Base-by-base conservation (phyloP, 2,329 filamentous ascomycete genomes). In the Trichoderma harzianum region DNA sequence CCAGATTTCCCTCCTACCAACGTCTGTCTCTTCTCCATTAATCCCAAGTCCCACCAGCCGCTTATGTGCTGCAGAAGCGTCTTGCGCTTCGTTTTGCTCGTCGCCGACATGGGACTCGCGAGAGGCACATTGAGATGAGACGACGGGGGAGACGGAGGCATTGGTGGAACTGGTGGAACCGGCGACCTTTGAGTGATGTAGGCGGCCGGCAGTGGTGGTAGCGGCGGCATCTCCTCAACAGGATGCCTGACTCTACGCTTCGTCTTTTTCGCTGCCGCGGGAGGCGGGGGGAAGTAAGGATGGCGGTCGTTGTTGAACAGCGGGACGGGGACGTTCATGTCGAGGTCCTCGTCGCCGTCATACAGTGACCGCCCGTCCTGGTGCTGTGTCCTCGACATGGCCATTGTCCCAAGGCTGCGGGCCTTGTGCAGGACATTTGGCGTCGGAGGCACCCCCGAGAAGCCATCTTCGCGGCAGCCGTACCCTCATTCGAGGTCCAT, bases 401-500 rank as follows among this genome's bases (percentile, higher is more conserved):
- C 80, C 77, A 78, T 76, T 6, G 82, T 81, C 51, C 82, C 82
- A 67, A 84, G 78, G 74, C 82, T 82, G 72, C 77, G 78, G 69
- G 75, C 73, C 75, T 75, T 75, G 53, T 73, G 74, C 67, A 76
- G 70, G 69, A 74, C 74, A 53, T 72, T 73, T 64, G 73, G 73
- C 64, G 73, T 73, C 60, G 71, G 67, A 65, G 69, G 53, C 61
- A 66, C 67, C 72, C 73, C 77, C 75, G 67, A 74, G 74, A 63
- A 77, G 71, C 75, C 78, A 76, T 81, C 78, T 76, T 81, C 83
- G 82, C 84, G 84, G 82, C 84, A 84, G 83, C 79, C 83, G 83
- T 79, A 80, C 81, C 84, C 79, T 85, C 84, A 87, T 76, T 87
- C 86, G 57, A 86, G 75, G 72, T 88, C 84, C 79, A 88, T 87